phyloP scores from a whole-genome alignment of 176 grass and related monocot species.

The Carex cristatella region DNA sequence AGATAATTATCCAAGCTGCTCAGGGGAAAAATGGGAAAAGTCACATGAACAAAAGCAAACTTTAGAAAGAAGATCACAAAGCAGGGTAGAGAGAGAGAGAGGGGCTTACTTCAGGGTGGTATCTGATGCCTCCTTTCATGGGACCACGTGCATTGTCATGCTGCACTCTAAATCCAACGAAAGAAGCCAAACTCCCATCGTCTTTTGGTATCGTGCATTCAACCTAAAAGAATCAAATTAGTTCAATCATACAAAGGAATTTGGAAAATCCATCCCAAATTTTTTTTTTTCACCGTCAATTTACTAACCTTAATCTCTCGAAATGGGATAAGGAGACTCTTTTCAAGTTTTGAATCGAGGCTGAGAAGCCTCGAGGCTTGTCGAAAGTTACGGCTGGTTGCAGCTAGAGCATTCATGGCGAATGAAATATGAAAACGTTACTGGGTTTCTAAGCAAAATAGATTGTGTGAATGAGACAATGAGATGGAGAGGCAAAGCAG shows the following conservation, averaged over 20 bases:
- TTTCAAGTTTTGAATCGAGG: constrained; percentile 86
- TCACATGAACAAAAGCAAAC: background rate
- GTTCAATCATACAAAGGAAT: background rate
- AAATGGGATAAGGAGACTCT: constrained; percentile 77
- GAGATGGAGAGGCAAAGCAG: background rate
- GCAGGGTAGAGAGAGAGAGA: background rate
- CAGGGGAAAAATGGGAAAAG: background rate
- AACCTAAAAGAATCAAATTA: constrained; percentile 40
- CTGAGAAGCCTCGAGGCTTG: constrained; percentile 57
- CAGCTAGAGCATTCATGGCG: constrained; percentile 80
- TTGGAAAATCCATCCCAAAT: background rate
- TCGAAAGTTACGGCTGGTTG: constrained; percentile 82
- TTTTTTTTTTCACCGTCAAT: background rate
- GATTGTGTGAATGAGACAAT: constrained; percentile 2
- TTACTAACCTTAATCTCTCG: constrained; percentile 65
- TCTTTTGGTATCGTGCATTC: constrained; percentile 98
- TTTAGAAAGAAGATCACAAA: background rate
- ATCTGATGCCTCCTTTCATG: constrained; percentile 98
- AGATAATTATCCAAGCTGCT: background rate
- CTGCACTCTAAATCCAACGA: constrained; percentile 87
- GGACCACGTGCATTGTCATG: constrained; percentile 94
- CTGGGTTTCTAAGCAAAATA: background rate
- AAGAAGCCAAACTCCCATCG: constrained; percentile 77
- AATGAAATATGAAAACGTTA: background rate
- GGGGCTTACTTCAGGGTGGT: constrained; percentile 67